A percentile compares a stretch with the other conserved stretches of the same genome.
These are phyloP conservation scores for Metschnikowia anglica DNA, from an alignment of 805 yeast species.

Conservation along the genomic window DNA sequence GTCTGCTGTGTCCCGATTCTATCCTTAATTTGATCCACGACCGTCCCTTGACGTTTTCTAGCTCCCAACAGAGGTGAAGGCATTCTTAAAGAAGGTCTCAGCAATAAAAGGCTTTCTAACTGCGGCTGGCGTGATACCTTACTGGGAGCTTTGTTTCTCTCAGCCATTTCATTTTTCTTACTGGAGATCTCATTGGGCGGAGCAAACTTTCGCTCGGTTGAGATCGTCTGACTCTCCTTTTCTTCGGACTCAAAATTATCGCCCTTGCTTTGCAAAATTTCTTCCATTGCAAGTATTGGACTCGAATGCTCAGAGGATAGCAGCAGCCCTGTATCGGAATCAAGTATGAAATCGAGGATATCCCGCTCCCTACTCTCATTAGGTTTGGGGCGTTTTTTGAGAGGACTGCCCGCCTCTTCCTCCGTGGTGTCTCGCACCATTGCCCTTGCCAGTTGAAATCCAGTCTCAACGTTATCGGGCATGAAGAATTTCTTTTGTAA, in stretches of 20 bases:
- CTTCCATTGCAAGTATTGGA: no score
- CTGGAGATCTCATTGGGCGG: background rate
- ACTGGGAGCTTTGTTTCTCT: background rate
- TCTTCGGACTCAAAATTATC: background rate
- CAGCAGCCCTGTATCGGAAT: conserved; percentile 12
- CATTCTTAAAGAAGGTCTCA: background rate
- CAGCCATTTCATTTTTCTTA: background rate
- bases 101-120: conserved; percentile 1
- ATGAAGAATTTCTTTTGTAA: conserved; percentile 54
- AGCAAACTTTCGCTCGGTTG: background rate
- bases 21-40: conserved; percentile 5
- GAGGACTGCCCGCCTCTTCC: background rate
- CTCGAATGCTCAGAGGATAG: background rate
- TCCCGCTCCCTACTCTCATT: conserved; percentile 8
- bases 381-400: background rate
- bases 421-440: conserved; percentile 34
- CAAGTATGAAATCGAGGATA: conserved; percentile 16
- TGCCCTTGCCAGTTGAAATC: conserved; percentile 54
- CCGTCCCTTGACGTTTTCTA: conserved; percentile 1
- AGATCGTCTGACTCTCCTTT: background rate
- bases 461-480: conserved; percentile 72
- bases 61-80: conserved; percentile 8
- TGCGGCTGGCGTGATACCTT: conserved; percentile 4
- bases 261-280: background rate
- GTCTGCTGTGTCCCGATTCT: background rate